A percentile compares a stretch with the other conserved stretches of the same genome.
These are phyloP conservation scores for Yamadazyma sp. DNA, from an alignment of 1,139 yeast genomes.

Conservation along the genomic window DNA sequence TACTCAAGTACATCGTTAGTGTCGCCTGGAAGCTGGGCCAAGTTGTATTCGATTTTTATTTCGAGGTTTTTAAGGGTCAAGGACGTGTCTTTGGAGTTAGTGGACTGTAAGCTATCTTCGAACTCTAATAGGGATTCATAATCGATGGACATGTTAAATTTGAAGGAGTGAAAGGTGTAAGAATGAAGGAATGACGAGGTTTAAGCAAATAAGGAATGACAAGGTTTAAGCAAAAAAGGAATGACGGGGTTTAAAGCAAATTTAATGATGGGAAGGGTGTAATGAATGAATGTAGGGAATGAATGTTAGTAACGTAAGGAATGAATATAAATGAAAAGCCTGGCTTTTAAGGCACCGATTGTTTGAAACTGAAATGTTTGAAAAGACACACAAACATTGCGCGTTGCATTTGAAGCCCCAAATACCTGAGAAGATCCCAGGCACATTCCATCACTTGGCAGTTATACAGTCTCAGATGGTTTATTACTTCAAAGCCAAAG, in stretches of 20 bases:
- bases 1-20: constrained; percentile 7
- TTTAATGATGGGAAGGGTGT: too few species aligned
- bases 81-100: constrained; percentile 20
- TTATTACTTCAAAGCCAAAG: constrained; percentile 50
- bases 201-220: too few species aligned
- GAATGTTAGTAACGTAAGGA: background rate
- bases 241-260: too few species aligned
- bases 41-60: constrained; percentile 27
- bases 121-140: constrained; percentile 42
- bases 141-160: constrained; percentile 18
- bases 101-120: constrained; percentile 39
- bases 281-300: too few species aligned
- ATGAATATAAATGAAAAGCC: too few species aligned
- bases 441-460: background rate
- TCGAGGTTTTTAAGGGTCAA: constrained; percentile 33
- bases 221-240: too few species aligned
- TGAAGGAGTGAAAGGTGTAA: constrained; percentile 4
- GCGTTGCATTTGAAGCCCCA: background rate
- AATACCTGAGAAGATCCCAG: background rate
- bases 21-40: constrained; percentile 10
- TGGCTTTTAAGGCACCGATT: too few species aligned
- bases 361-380: constrained; percentile 3
- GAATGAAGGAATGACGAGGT: constrained; percentile 1
- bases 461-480: constrained; percentile 45
- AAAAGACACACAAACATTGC: background rate